Evolutionary conservation across 208 protist species (phyloP).

Genomic region (Wallacemonas collosoma): DNA sequence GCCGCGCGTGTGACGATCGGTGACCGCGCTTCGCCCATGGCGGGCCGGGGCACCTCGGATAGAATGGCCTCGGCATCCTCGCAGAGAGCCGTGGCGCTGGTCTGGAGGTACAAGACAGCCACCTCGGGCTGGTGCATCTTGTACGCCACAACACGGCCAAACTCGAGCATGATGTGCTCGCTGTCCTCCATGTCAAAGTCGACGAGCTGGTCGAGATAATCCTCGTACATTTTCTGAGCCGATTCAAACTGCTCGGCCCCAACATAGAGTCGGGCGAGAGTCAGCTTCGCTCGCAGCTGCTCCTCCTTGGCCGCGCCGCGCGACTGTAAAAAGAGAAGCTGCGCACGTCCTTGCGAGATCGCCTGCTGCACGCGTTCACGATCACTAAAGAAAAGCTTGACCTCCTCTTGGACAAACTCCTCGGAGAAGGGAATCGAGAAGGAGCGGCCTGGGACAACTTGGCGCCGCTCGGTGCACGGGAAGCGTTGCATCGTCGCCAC

Average conservation of each 20-base stretch:
- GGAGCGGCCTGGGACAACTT: constrained; percentile 58
- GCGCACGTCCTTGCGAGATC: constrained; percentile 51
- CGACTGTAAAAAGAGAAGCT: constrained; percentile 42
- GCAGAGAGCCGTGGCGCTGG: constrained; percentile 49
- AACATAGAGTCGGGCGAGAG: constrained; percentile 60
- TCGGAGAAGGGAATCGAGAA: constrained; percentile 31
- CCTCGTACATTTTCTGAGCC: constrained; percentile 60
- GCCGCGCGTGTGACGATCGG: constrained; percentile 19
- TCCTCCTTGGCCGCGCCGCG: constrained; percentile 27
- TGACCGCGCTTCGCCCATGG: constrained; percentile 8
- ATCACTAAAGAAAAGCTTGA: constrained; percentile 47
- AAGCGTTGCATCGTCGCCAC: constrained; percentile 41
- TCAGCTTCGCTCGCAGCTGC: constrained; percentile 39
- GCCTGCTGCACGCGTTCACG: constrained; percentile 41
- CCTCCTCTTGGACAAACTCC: constrained; percentile 60
- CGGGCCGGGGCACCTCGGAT: neutral
- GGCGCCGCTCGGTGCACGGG: constrained; percentile 36
- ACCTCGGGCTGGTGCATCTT: constrained; percentile 27
- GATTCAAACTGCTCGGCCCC: constrained; percentile 37
- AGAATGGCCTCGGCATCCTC: constrained; percentile 45
- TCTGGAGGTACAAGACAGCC: constrained; percentile 68
- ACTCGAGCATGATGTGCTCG: constrained; percentile 62
- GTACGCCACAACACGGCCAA: constrained; percentile 65
- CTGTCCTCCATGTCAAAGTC: constrained; percentile 48
- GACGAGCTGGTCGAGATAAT: constrained; percentile 54